These are phyloP conservation scores for Vararia minispora DNA, from an alignment of 768 basidiomycete genomes.

Conservation along the genomic window DNA sequence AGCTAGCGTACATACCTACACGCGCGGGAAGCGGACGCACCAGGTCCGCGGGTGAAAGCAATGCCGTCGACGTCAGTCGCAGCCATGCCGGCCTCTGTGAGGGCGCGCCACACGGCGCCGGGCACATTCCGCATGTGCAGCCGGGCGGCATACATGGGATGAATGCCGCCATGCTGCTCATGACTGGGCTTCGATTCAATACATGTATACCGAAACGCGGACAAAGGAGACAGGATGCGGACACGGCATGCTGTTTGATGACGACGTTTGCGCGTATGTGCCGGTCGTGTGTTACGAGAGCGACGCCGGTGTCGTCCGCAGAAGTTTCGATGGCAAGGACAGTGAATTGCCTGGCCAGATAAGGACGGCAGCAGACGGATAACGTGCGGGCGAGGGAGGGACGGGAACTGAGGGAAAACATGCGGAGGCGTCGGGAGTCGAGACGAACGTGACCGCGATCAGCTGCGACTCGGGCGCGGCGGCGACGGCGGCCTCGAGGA, in stretches of 20 bases:
- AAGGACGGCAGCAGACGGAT: no score
- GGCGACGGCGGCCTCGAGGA: no score
- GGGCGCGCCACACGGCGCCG: conserved; percentile 52
- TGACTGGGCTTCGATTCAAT: conserved; percentile 29
- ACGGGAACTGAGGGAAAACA: no score
- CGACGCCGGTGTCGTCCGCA: conserved; percentile 90
- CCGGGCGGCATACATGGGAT: conserved; percentile 65
- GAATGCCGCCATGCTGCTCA: conserved; percentile 58
- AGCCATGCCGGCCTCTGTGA: conserved; percentile 49
- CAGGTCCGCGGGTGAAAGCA: conserved; percentile 86
- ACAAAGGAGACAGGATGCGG: conserved; percentile 15
- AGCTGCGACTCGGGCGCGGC: no score
- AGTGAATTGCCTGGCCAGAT: no score
- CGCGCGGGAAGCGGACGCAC: conserved; percentile 25
- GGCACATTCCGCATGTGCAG: conserved; percentile 84
- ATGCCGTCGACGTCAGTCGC: conserved; percentile 69
- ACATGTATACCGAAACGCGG: neutral
- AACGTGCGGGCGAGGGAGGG: no score
- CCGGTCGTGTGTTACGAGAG: conserved; percentile 65
- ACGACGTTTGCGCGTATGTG: conserved; percentile 78
- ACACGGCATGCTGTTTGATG: conserved; percentile 67
- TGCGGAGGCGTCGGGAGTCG: no score
- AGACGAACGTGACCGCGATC: no score
- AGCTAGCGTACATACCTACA: no score
- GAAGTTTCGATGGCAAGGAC: conserved; percentile 78